phyloP scores from a whole-genome alignment of 2,329 filamentous ascomycete species.

The Claviceps africana region DNA sequence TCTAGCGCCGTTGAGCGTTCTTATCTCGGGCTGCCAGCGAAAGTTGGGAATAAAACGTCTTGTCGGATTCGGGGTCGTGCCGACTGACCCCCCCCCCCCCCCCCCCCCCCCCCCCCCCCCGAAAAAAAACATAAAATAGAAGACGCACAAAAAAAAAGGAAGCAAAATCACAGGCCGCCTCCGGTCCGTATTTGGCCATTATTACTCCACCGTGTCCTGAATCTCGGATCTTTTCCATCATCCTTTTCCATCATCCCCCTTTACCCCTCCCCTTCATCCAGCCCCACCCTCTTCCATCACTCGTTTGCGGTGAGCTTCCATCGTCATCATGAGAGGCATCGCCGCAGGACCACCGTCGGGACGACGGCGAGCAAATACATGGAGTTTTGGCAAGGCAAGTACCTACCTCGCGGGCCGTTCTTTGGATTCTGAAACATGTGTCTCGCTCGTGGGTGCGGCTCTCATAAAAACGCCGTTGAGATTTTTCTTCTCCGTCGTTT shows the following conservation, averaged over 20 bases:
- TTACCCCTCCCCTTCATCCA: not conserved
- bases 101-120: too few species aligned
- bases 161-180: too few species aligned
- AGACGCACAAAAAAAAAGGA: too few species aligned
- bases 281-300: not conserved
- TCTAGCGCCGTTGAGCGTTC: too few species aligned
- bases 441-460: not conserved
- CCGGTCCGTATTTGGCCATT: not conserved
- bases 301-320: not conserved
- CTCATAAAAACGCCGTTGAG: not conserved
- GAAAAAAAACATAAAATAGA: too few species aligned
- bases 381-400: constrained; percentile 27
- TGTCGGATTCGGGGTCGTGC: too few species aligned
- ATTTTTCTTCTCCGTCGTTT: not conserved
- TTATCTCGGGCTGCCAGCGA: too few species aligned
- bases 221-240: not conserved
- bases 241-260: too few species aligned
- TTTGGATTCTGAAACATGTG: not conserved
- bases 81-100: too few species aligned
- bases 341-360: constrained; percentile 21
- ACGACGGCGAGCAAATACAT: constrained; percentile 23
- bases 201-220: not conserved
- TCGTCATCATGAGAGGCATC: constrained; percentile 14
- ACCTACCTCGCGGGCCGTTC: not conserved
- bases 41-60: too few species aligned